Evolutionary conservation across 495 filamentous ascomycete genomes (phyloP).

Genomic region (Lepidopterella palustris): DNA sequence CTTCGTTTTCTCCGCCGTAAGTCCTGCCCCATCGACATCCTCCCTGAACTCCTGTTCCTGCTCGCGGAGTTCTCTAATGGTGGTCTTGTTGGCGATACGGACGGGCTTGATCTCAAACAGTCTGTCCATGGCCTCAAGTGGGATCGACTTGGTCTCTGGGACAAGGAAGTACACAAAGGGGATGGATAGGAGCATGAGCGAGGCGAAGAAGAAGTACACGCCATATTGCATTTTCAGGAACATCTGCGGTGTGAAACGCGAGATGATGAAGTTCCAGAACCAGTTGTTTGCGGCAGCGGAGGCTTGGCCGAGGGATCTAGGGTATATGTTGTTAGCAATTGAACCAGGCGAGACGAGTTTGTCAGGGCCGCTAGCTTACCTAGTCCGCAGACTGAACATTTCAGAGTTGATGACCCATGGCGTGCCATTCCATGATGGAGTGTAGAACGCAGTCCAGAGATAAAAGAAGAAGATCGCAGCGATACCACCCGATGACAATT

Average conservation of each 20-base stretch:
- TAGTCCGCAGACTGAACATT: constrained; percentile 36
- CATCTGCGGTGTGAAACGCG: constrained; percentile 69
- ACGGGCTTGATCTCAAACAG: constrained; percentile 55
- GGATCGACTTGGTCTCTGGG: constrained; percentile 38
- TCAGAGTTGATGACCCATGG: constrained; percentile 38
- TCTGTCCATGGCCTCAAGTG: constrained; percentile 39
- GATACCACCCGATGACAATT: constrained; percentile 52
- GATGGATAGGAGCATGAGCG: constrained; percentile 60
- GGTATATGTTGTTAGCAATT: background rate
- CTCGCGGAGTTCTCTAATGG: constrained; percentile 46
- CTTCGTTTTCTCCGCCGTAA: constrained; percentile 19
- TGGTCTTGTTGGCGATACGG: constrained; percentile 45
- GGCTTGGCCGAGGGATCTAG: constrained; percentile 54
- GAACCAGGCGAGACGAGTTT: background rate
- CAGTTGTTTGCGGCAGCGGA: constrained; percentile 64
- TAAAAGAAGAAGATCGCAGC: constrained; percentile 75
- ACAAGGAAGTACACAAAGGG: constrained; percentile 50
- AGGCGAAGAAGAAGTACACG: constrained; percentile 74
- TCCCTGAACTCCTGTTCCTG: constrained; percentile 49
- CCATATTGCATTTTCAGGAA: constrained; percentile 63
- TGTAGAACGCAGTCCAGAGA: constrained; percentile 72
- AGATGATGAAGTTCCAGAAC: constrained; percentile 72
- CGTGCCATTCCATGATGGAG: constrained; percentile 64
- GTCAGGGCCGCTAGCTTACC: constrained; percentile 10
- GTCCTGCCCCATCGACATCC: constrained; percentile 40